phyloP scores from a whole-genome alignment of 345 rosid species.

The Linum lewisii region DNA sequence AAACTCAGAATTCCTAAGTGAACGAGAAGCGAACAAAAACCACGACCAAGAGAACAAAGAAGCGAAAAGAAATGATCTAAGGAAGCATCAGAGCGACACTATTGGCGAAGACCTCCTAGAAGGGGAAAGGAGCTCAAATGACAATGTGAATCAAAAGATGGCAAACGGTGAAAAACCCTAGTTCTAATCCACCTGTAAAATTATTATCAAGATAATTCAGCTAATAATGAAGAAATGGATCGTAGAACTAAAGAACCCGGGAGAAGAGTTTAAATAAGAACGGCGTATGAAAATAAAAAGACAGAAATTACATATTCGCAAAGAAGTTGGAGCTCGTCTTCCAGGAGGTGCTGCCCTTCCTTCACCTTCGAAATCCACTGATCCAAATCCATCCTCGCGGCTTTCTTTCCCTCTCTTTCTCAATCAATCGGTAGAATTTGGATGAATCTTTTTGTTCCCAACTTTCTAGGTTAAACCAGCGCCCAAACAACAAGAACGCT shows the following conservation, averaged over 20 bases:
- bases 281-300: slow-evolving; percentile 1
- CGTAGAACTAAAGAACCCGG: not conserved
- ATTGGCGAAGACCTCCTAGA: not conserved
- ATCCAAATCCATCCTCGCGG: slow-evolving; percentile 76
- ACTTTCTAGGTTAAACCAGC: slow-evolving; percentile 1
- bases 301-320: slow-evolving; percentile 69
- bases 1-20: not conserved
- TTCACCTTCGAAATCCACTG: slow-evolving; percentile 95
- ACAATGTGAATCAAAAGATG: not conserved
- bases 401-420: slow-evolving; percentile 5
- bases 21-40: not conserved
- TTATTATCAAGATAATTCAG: not conserved
- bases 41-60: not conserved
- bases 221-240: not conserved
- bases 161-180: not conserved
- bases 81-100: not conserved
- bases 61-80: not conserved
- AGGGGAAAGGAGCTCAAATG: not conserved
- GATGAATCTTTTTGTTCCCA: not conserved
- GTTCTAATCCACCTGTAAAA: not conserved
- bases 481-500: not conserved
- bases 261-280: not conserved
- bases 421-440: not conserved
- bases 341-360: slow-evolving; percentile 87
- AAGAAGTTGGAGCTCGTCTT: slow-evolving; percentile 96